phyloP scores from a whole-genome alignment of 2,329 filamentous ascomycete species.

The Alternaria angustiovoidea region DNA sequence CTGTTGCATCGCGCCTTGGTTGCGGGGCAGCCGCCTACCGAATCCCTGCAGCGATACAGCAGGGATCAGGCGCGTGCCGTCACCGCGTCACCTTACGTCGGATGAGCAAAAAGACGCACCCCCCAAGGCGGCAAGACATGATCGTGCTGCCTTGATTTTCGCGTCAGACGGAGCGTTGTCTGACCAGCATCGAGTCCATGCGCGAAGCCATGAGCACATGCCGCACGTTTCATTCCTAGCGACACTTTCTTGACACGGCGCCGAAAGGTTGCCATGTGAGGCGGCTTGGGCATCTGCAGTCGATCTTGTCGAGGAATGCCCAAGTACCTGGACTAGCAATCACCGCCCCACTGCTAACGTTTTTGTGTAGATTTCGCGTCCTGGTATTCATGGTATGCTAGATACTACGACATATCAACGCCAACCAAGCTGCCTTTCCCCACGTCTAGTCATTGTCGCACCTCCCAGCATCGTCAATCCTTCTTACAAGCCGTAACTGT shows the following conservation, averaged over 20 bases:
- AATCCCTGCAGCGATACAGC: conserved; percentile 31
- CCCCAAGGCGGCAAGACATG: neutral
- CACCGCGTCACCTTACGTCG: conserved; percentile 20
- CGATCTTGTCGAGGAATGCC: neutral
- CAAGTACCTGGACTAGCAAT: neutral
- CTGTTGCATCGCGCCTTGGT: conserved; percentile 25
- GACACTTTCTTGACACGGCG: neutral
- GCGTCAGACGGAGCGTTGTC: neutral
- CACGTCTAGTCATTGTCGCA: neutral
- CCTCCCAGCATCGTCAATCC: neutral
- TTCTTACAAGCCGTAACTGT: conserved; percentile 21
- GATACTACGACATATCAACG: neutral
- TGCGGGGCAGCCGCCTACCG: conserved; percentile 29
- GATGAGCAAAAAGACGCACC: conserved; percentile 23
- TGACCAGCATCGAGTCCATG: conserved; percentile 2
- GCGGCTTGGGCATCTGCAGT: neutral
- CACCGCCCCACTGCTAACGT: neutral
- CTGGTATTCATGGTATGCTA: neutral
- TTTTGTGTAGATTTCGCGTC: neutral
- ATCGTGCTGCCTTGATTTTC: neutral
- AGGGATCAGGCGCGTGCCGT: conserved; percentile 23
- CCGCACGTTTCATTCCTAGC: neutral
- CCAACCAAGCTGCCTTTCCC: neutral
- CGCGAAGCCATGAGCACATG: neutral
- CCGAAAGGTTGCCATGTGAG: neutral